Percentiles rank a stretch among this genome's conserved stretches.
These are phyloP conservation scores for Hypoxylon cercidicola DNA, from an alignment of 495 filamentous ascomycete species.

Conservation along the genomic window DNA sequence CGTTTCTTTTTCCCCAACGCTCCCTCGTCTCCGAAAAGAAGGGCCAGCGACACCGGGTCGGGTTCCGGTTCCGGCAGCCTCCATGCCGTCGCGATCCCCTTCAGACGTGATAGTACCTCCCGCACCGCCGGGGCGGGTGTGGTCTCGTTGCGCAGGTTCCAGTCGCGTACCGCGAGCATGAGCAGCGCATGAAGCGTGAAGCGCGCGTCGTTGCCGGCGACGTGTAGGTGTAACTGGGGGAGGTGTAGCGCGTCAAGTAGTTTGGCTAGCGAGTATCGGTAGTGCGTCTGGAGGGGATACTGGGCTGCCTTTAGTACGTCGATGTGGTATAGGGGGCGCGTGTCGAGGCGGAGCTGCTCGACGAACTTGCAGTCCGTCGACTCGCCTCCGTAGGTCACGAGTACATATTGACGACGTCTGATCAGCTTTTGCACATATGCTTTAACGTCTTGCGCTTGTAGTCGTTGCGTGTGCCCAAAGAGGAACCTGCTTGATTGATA, in stretches of 20 bases:
- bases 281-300: conserved; percentile 1
- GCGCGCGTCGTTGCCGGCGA: conserved; percentile 6
- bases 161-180: neutral
- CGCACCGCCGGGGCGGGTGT: neutral
- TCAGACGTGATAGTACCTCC: neutral
- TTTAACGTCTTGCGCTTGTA: neutral
- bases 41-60: neutral
- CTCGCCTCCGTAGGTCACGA: conserved; percentile 1
- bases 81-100: conserved; percentile 1
- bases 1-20: neutral
- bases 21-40: neutral
- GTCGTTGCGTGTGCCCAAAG: neutral
- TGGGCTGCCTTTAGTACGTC: neutral
- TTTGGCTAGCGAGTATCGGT: neutral
- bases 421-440: neutral
- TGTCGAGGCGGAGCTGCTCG: conserved; percentile 3
- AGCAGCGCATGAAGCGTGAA: neutral
- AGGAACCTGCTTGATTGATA: neutral
- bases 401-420: neutral
- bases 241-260: neutral
- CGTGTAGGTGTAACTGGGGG: neutral
- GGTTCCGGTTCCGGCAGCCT: neutral
- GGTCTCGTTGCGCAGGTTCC: neutral
- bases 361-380: neutral
- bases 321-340: neutral